phyloP scores from a whole-genome alignment of 1,139 yeast species.

The Taphrina deformans region DNA sequence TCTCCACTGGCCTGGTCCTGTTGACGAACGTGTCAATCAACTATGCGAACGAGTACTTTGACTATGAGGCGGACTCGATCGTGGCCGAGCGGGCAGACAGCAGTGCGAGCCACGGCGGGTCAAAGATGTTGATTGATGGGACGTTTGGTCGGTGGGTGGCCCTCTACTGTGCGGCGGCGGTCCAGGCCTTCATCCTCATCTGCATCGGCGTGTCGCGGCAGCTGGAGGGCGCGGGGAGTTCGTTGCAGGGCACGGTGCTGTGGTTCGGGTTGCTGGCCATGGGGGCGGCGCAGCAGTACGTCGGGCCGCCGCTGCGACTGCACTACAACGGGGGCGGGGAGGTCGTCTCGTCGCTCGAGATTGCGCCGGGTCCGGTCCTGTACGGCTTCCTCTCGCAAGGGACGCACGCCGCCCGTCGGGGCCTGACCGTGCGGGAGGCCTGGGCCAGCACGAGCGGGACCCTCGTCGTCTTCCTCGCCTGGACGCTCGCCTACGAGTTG shows the following conservation, averaged over 20 bases:
- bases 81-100: not conserved
- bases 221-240: conserved; percentile 8
- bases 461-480: not conserved
- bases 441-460: not conserved
- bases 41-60: conserved; percentile 23
- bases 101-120: conserved; percentile 6
- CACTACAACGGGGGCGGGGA: conserved; percentile 20
- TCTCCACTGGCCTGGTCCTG: conserved; percentile 5
- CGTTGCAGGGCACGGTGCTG: conserved; percentile 15
- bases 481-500: conserved; percentile 8
- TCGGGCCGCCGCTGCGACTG: conserved; percentile 14
- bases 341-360: conserved; percentile 1
- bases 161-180: not conserved
- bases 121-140: conserved; percentile 5
- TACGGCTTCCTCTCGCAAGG: conserved; percentile 14
- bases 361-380: conserved; percentile 8
- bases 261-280: conserved; percentile 1
- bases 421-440: not conserved
- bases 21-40: conserved; percentile 17
- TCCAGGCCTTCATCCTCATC: conserved; percentile 4
- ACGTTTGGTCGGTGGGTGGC: conserved; percentile 4
- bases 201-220: not conserved
- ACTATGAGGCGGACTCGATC: conserved; percentile 17
- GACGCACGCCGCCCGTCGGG: not conserved
- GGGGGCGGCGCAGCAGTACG: conserved; percentile 20